Evolutionary conservation across 495 filamentous ascomycete species (phyloP).

Genomic region (Aspergillus kassunensis): DNA sequence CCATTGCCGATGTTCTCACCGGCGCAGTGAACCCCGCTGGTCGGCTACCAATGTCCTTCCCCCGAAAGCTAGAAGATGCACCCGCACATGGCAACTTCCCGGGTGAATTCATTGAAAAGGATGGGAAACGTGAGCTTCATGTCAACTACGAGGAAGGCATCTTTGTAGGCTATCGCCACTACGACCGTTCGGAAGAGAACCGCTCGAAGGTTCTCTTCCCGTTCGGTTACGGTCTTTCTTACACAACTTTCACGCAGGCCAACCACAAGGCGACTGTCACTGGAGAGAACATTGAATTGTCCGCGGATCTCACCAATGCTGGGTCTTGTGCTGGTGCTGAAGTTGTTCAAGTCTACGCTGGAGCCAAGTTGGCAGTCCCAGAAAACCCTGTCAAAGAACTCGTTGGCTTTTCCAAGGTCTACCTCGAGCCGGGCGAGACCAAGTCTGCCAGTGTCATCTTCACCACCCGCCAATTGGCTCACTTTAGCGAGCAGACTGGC

Average conservation of each 20-base stretch:
- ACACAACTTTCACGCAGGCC: slow-evolving; percentile 53
- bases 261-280: background rate
- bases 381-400: slow-evolving; percentile 8
- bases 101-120: slow-evolving; percentile 58
- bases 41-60: slow-evolving; percentile 74
- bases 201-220: slow-evolving; percentile 60
- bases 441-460: background rate
- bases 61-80: slow-evolving; percentile 63
- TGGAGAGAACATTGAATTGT: background rate
- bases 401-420: slow-evolving; percentile 5
- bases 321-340: slow-evolving; percentile 2
- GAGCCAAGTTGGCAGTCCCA: background rate
- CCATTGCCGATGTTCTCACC: slow-evolving; percentile 75
- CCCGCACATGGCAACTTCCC: slow-evolving; percentile 59
- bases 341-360: slow-evolving; percentile 8
- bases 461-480: background rate
- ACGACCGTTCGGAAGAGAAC: slow-evolving; percentile 59
- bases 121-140: slow-evolving; percentile 44
- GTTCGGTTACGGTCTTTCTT: slow-evolving; percentile 76
- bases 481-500: slow-evolving; percentile 1
- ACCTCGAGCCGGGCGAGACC: background rate
- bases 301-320: slow-evolving; percentile 1
- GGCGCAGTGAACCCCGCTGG: slow-evolving; percentile 71
- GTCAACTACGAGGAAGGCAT: slow-evolving; percentile 70
- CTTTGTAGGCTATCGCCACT: slow-evolving; percentile 80